Evolutionary conservation across 2,329 filamentous ascomycete species (phyloP), one percentile per base, ranked within the genome.

Genomic region (Penicillium sp.): DNA sequence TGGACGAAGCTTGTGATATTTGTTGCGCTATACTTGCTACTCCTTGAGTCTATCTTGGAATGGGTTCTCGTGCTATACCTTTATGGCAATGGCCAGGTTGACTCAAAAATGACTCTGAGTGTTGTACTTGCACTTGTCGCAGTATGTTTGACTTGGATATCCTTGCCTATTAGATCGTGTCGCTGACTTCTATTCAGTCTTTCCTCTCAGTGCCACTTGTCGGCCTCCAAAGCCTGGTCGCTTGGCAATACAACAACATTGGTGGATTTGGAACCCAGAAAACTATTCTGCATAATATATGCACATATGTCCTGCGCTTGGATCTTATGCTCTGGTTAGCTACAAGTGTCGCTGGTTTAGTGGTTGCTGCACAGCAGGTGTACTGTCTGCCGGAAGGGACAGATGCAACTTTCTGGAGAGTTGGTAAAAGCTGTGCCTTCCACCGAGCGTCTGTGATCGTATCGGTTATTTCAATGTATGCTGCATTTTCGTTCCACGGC

Each of bases 1-100:
- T 74, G 73, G 73, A 69, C 71, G 1, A 73, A 72, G 49, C 61
- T 73, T 13, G 68, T 70, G 38, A 75, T 77, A 41, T 74, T 75
- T 29, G 57, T 73, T 49, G 65, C 70, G 15, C 65, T 76, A 5
- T 75, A 76, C 49, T 62, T 68, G 27, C 57, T 75, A 42, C 68
- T 75, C 13, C 55, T 75, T 2, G 65, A 72, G 53, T 76, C 73
- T 0, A 58, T 75, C n/a, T 65, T 70, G 13, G 64, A 75, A 66
- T 70, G 68, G 55, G 72, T 69, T 0, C 49, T 76, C 6, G 69
- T 73, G 6, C 58, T 75, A 3, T 74, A 70, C 49, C 65, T 76
- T 1, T 77, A 74, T 50, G 71, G 64, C 7, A 71, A 66, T 41
- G 62, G 62, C 27, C 60, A 63, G n/a, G 73, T 76, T 33, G 74